Base-by-base conservation (phyloP, 2,329 filamentous ascomycete genomes). In the Nannizziopsis arthrosporioides region DNA sequence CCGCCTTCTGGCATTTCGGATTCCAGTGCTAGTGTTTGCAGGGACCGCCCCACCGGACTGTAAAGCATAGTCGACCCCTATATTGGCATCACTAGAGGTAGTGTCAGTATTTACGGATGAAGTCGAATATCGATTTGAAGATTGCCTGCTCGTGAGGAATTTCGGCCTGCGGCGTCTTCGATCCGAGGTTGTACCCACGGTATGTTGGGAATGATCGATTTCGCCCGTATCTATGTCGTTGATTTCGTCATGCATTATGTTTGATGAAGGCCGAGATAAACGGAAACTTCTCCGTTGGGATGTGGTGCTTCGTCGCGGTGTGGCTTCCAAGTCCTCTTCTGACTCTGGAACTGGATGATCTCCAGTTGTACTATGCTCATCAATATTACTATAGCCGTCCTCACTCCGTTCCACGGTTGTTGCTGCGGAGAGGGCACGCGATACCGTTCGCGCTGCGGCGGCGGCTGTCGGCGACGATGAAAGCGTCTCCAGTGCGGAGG, bases 31-130 rank as follows among this genome's bases (percentile, higher is more conserved):
- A 34, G 54, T 55, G 32, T 59, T 60, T 18, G 58, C 70, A 1
- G 85, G 80, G 3, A 78, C 71, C 10, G 85, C 84, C 19, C 87
- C 85, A 14, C 85, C 87, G 1, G 85, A 85, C 58, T 93, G 85
- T 32, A 93, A 70, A 18, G 85, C 84, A 65, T 83, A 92, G 63
- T 94, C 88, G 7, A 80, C 79, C 5, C 83, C 82, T 14, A 86
- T 70, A 4, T 84, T 88, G 3, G 75, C 76, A 54, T 93, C 87
- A 59, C 82, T 90, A 37, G 61, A 58, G n/a, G 78, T 78, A 7
- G 69, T 72, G 52, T 85, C 82, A 32, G 72, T 76, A 38, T 74
- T 78, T 38, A 73, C 60, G 0, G 77, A 79, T 2, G 77, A 79
- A 11, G 71, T 67, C 2, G 76, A 79, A n/a, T 77, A 75, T 19